Evolutionary conservation across 768 basidiomycete genomes (phyloP).

Genomic region (Suillus tomentosus): DNA sequence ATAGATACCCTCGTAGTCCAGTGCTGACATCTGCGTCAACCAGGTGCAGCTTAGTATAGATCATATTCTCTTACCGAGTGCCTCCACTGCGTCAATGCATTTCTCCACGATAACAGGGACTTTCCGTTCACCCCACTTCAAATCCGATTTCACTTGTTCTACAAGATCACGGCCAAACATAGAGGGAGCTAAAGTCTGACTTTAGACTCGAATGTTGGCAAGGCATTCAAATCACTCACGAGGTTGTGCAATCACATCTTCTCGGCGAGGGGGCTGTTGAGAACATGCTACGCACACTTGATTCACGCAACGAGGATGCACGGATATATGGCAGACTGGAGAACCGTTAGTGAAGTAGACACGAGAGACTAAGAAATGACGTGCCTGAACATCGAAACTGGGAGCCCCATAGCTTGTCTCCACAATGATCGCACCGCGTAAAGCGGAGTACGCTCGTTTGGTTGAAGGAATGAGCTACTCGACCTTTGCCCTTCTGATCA

Average conservation of each 20-base stretch:
- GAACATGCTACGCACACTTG: slow-evolving; percentile 69
- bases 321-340: slow-evolving; percentile 79
- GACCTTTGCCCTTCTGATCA: slow-evolving; percentile 41
- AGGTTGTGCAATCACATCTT: slow-evolving; percentile 30
- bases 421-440: slow-evolving; percentile 92
- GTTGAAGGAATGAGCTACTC: slow-evolving; percentile 82
- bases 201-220: slow-evolving; percentile 17
- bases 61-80: slow-evolving; percentile 57
- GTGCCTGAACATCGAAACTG: slow-evolving; percentile 86
- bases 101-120: slow-evolving; percentile 93
- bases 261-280: slow-evolving; percentile 45
- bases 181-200: slow-evolving; percentile 59
- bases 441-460: slow-evolving; percentile 87
- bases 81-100: slow-evolving; percentile 93
- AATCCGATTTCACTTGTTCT: slow-evolving; percentile 80
- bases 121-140: slow-evolving; percentile 55
- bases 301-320: slow-evolving; percentile 84
- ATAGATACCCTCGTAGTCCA: slow-evolving; percentile 98
- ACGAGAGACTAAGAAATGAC: slow-evolving; percentile 31
- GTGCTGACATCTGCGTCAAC: slow-evolving; percentile 47
- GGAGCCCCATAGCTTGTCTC: slow-evolving; percentile 99
- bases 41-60: not conserved
- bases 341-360: slow-evolving; percentile 12
- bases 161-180: slow-evolving; percentile 91
- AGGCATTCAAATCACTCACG: slow-evolving; percentile 16